Percentiles rank a stretch among this genome's conserved stretches.
Conservation (phyloP, 192 early-diverging fungal genomes). For the Mortierella hygrophila region DNA sequence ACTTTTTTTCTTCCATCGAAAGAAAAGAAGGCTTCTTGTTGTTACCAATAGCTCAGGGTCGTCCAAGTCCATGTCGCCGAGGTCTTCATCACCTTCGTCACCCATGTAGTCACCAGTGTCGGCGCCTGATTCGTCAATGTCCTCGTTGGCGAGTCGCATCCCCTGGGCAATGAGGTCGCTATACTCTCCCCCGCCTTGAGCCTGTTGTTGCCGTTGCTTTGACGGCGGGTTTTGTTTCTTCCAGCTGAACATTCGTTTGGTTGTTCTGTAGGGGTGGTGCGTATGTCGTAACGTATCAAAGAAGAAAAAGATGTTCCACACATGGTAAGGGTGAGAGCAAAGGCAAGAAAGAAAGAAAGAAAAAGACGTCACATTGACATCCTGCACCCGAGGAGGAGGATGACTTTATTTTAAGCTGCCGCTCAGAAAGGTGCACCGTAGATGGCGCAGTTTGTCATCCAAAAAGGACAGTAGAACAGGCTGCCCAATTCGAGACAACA, state of each 20-base stretch:
- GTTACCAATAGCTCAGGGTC: conserved; percentile 69
- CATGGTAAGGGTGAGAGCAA: neutral
- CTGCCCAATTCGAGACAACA: neutral
- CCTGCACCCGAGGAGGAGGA: neutral
- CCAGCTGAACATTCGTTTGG: conserved; percentile 42
- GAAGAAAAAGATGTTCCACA: neutral
- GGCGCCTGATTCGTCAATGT: conserved; percentile 25
- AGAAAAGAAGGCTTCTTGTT: neutral
- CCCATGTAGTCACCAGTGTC: conserved; percentile 35
- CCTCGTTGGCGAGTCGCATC: conserved; percentile 43
- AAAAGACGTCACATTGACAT: neutral
- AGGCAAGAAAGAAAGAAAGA: neutral
- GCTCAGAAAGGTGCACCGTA: neutral
- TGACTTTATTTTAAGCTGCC: neutral
- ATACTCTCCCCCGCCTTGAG: conserved; percentile 19
- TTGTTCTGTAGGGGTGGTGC: neutral
- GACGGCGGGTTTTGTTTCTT: conserved; percentile 57
- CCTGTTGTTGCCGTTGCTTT: conserved; percentile 26
- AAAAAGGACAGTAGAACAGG: neutral
- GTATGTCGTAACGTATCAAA: neutral
- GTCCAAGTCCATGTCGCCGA: conserved; percentile 59
- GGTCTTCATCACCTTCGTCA: conserved; percentile 37
- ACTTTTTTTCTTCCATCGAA: neutral
- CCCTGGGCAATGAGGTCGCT: conserved; percentile 48
- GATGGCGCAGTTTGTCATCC: conserved; percentile 7